Evolutionary conservation across 73 alveolate genomes (phyloP), one percentile per base, ranked within the genome.

Genomic region (Effrenium voratum): DNA sequence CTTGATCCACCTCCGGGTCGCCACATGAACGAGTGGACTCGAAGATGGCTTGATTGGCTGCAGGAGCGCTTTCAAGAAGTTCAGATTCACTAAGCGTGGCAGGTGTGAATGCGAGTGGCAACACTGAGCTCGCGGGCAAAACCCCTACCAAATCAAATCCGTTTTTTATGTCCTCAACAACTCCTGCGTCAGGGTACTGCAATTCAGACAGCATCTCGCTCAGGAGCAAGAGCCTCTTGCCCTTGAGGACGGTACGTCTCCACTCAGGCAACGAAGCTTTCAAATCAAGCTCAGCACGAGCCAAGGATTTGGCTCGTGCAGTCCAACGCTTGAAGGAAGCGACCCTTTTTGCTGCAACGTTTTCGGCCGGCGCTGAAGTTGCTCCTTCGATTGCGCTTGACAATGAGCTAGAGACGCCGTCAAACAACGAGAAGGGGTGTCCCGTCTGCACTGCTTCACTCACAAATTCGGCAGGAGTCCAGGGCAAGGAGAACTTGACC

Each of bases 21-120:
- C 87, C 87, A 22, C 87, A 41, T 3, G 87, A 76, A 12, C 43
- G 38, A 59, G 60, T 41, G 87, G 87, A 76, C 43, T 76, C 38
- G 24, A 40, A 22, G 13, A 76, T 41, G 57, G 87, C 87, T 26
- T 41, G 2, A 22, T 76, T 76, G 87, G 40, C 43, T 30, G 13
- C 13, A 0, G 13, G 26, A 41, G 87, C 2, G 0, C 43, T 55
- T 22, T 8, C 19, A 19, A 5, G 38, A 15, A 76, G 60, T 13
- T 43, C 87, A 0, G 19, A 4, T 15, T 15, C 63, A 19, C 60
- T 76, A 55, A 76, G 30, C 12, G 87, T 76, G 1, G 87, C 87
- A 0, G 87, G 87, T 40, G 38, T 55, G 63, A 76, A 76, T 13
- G 38, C 87, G 43, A 36, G 26, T 0, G 60, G 87, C 38, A 76